These are phyloP conservation scores for Leersia perrieri DNA, from an alignment of 176 grass and related monocot species.

Conservation along the genomic window DNA sequence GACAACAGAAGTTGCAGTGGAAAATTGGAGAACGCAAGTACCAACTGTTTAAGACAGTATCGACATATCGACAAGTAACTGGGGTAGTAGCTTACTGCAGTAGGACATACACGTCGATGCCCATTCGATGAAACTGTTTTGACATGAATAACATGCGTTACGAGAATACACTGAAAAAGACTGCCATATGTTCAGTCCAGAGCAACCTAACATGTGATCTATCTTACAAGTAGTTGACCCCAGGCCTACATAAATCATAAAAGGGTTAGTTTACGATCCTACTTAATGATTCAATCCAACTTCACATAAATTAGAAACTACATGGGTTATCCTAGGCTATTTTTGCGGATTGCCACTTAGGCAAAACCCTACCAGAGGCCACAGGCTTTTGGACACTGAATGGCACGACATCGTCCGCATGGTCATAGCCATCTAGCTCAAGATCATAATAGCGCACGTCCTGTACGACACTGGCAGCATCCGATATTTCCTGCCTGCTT, in stretches of 20 bases:
- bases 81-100: neutral
- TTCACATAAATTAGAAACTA: slow-evolving; percentile 42
- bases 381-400: slow-evolving; percentile 31
- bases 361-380: slow-evolving; percentile 56
- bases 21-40: no score
- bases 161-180: neutral
- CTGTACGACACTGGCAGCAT: slow-evolving; percentile 29
- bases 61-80: neutral
- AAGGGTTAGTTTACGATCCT: neutral
- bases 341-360: slow-evolving; percentile 41
- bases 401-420: slow-evolving; percentile 16
- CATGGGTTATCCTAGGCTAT: slow-evolving; percentile 8
- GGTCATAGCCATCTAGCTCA: slow-evolving; percentile 62
- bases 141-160: neutral
- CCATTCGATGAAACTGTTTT: neutral
- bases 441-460: slow-evolving; percentile 40
- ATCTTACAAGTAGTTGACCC: neutral
- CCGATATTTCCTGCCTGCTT: slow-evolving; percentile 23
- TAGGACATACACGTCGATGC: neutral
- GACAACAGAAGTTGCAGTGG: neutral
- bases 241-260: neutral
- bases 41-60: neutral
- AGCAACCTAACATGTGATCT: neutral
- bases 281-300: slow-evolving; percentile 47
- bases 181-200: neutral